Evolutionary conservation across 768 basidiomycete genomes (phyloP).

Genomic region (Psilocybe tampanensis): DNA sequence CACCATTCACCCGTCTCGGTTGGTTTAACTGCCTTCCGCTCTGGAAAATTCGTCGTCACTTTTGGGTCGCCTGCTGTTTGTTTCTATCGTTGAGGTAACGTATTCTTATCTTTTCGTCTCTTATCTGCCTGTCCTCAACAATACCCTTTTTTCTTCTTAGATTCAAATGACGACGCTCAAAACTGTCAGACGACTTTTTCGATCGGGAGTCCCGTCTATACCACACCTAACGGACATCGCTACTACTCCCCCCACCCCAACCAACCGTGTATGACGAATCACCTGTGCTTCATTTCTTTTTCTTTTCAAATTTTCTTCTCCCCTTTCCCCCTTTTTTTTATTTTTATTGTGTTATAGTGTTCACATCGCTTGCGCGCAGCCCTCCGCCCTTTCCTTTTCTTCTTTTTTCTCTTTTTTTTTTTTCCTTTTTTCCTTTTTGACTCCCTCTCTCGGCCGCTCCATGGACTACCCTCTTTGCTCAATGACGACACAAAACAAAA

Average conservation of each 20-base stretch:
- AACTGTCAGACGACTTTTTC: not conserved
- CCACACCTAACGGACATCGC: not conserved
- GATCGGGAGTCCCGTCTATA: not conserved
- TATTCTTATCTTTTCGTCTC: too few relatives aligned
- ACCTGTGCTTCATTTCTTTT: slow-evolving; percentile 2
- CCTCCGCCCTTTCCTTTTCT: not conserved
- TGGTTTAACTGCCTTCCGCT: not conserved
- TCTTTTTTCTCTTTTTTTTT: not conserved
- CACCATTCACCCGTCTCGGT: not conserved
- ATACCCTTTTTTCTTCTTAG: not conserved
- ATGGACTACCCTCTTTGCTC: not conserved
- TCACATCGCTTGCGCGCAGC: not conserved
- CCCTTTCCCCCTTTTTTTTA: too few relatives aligned
- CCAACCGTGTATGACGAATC: not conserved
- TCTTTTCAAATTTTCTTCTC: not conserved
- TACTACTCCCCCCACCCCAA: not conserved
- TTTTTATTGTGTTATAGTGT: not conserved
- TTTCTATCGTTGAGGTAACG: not conserved
- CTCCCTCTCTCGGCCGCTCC: not conserved
- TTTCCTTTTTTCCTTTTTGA: not conserved
- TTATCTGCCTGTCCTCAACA: too few relatives aligned
- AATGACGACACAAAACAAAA: not conserved
- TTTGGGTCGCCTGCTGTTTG: not conserved
- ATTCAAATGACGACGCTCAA: not conserved
- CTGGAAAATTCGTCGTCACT: not conserved